These are phyloP conservation scores for Ailanthus altissimus DNA, from an alignment of 345 rosid genomes.

Conservation along the genomic window DNA sequence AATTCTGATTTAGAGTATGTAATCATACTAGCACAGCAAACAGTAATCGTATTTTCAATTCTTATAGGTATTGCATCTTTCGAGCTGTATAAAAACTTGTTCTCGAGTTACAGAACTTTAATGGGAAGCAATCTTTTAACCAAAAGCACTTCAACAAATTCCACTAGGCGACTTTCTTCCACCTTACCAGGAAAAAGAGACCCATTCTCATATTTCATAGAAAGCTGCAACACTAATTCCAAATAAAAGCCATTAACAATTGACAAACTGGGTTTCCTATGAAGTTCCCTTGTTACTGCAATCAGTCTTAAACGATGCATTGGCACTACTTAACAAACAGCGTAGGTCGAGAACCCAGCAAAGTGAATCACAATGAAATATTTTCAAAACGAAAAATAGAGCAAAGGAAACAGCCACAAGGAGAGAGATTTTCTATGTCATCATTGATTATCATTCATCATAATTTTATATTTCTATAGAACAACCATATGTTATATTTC, in stretches of 20 bases:
- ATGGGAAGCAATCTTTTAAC: not conserved
- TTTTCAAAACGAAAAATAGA: too few relatives aligned
- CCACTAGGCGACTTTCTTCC: conserved; percentile 3
- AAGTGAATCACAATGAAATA: not conserved
- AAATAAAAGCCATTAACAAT: not conserved
- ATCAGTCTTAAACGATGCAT: too few relatives aligned
- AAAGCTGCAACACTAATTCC: not conserved
- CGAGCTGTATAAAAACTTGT: not conserved
- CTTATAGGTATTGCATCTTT: too few relatives aligned
- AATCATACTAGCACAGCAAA: too few relatives aligned
- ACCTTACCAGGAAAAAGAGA: not conserved
- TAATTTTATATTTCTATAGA: not conserved
- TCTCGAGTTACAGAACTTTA: not conserved
- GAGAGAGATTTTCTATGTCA: not conserved
- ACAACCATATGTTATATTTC: not conserved
- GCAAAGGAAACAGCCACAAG: not conserved
- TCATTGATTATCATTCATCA: not conserved
- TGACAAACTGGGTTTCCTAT: not conserved
- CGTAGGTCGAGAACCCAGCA: not conserved
- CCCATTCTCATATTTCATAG: not conserved
- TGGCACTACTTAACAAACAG: not conserved
- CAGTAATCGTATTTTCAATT: not conserved
- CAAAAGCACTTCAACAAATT: not conserved
- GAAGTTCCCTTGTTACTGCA: not conserved
- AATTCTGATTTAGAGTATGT: too few relatives aligned